Percentiles rank a stretch among this genome's conserved stretches.
These are phyloP conservation scores for Colletotrichum tanaceti DNA, from an alignment of 2,329 filamentous ascomycete genomes.

Conservation along the genomic window DNA sequence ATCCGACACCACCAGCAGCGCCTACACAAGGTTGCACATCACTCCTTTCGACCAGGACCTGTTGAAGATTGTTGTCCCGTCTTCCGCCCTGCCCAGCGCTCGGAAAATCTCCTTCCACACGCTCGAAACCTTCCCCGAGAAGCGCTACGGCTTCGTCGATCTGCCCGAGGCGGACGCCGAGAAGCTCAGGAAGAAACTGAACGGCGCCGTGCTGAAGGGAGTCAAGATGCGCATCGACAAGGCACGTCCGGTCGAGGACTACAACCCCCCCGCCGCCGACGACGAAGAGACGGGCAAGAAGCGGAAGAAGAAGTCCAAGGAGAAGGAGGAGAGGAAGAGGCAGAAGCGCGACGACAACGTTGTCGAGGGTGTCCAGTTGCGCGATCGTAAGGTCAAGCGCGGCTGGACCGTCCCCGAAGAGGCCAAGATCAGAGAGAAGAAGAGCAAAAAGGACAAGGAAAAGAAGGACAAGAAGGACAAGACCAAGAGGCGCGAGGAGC, in stretches of 20 bases:
- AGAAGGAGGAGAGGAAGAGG: slow-evolving; percentile 55
- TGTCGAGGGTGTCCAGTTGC: slow-evolving; percentile 76
- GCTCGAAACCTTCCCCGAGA: slow-evolving; percentile 89
- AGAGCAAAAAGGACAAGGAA: slow-evolving; percentile 58
- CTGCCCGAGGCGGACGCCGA: slow-evolving; percentile 84
- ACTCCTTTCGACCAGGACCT: slow-evolving; percentile 84
- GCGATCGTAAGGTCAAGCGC: slow-evolving; percentile 82
- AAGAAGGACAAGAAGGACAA: slow-evolving; percentile 61
- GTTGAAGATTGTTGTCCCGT: slow-evolving; percentile 76
- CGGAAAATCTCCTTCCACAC: slow-evolving; percentile 89
- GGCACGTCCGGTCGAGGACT: slow-evolving; percentile 73
- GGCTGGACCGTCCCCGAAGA: slow-evolving; percentile 83
- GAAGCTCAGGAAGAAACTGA: slow-evolving; percentile 91
- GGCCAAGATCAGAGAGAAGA: slow-evolving; percentile 60
- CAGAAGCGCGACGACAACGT: slow-evolving; percentile 64
- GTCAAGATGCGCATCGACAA: slow-evolving; percentile 86
- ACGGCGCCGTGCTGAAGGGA: slow-evolving; percentile 87
- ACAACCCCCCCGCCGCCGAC: slow-evolving; percentile 51
- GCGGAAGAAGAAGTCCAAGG: slow-evolving; percentile 56
- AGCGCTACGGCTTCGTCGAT: slow-evolving; percentile 89
- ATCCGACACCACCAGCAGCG: slow-evolving; percentile 37
- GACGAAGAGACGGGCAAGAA: slow-evolving; percentile 53
- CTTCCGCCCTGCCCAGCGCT: slow-evolving; percentile 72
- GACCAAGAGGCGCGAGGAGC: slow-evolving; percentile 67
- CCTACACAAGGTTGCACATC: slow-evolving; percentile 80